These are phyloP conservation scores for Cryomyces minteri DNA, from an alignment of 495 filamentous ascomycete genomes.

Conservation along the genomic window DNA sequence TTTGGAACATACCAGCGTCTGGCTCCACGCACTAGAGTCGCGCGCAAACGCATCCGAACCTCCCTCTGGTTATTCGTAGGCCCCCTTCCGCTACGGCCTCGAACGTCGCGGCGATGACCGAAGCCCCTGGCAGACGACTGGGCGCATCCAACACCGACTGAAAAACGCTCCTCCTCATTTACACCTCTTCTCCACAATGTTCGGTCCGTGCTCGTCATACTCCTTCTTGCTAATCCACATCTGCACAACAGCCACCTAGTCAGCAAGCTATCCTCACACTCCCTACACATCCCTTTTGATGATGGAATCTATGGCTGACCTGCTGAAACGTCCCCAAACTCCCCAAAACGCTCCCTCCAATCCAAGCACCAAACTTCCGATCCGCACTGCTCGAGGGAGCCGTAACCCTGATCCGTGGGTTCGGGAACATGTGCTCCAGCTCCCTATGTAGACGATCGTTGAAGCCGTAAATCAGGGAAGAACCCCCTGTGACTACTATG, in stretches of 20 bases:
- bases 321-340: constrained; percentile 98
- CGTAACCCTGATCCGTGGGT: constrained; percentile 63
- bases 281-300: not conserved
- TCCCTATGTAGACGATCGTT: constrained; percentile 77
- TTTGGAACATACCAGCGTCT: too few species aligned
- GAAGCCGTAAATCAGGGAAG: constrained; percentile 70
- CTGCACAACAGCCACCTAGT: constrained; percentile 4
- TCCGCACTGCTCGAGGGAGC: constrained; percentile 74
- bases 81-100: too few species aligned
- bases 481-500: constrained; percentile 83
- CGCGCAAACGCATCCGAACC: too few species aligned
- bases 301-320: constrained; percentile 5
- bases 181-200: constrained; percentile 62
- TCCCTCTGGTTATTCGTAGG: too few species aligned
- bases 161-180: constrained; percentile 27
- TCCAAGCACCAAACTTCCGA: constrained; percentile 80
- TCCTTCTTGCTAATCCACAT: constrained; percentile 90
- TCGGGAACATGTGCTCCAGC: constrained; percentile 57
- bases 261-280: too few species aligned
- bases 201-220: constrained; percentile 57
- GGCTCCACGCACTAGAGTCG: too few species aligned
- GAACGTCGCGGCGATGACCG: too few species aligned
- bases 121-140: too few species aligned
- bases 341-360: constrained; percentile 88
- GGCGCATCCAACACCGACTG: too few species aligned